Base-by-base conservation (phyloP, 768 basidiomycete genomes). In the Amanita fuliginea region DNA sequence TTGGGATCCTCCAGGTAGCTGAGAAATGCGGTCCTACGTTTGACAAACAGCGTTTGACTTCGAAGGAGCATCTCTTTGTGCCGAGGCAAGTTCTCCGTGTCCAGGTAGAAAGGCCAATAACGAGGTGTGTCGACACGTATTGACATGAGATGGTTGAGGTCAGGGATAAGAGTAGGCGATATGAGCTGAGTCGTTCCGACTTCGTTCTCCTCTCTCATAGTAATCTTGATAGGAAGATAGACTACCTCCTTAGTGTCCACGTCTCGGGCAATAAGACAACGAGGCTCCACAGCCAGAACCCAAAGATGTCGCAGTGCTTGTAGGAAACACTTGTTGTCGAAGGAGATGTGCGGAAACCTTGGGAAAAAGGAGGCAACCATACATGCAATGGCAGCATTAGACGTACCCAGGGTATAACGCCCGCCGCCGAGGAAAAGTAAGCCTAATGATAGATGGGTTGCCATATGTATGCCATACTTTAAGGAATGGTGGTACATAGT, bases 241-340 rank as follows among this genome's bases (percentile, higher is more conserved):
- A 95, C 89, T 0, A 91, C 81, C 61, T 96, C 89, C 3, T 77
- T 76, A 2, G 87, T 89, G 57, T 97, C 93, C 26, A 96, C 89
- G 56, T 99, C 96, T 26, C 89, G 78, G 0, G 92, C 89, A 33
- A 93, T 77, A 14, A 99, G 72, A 60, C 95, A 97, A 42, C 95
- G 69, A 3, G 96, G 96, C 58, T 99, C 95, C 4, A 87, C 85
- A 1, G 96, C 95, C 39, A 99, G 74, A 1, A 89, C 92, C 96
- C 96, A 99, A 19, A 99, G 66, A 62, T 98, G 95, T 6, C 96
- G 81, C 53, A 94, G 77, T 0, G 93, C 91, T 63, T 97, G 96
- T 2, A 96, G 74, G 57, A 88, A 94, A 40, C 83, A 80, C 51
- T 85, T 84, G 67, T 96, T 97, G 58, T 98, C 95, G 2, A 79